Evolutionary conservation across 805 yeast genomes (phyloP), one percentile per base, ranked within the genome.

Genomic region (Metschnikowia noctiluminum): DNA sequence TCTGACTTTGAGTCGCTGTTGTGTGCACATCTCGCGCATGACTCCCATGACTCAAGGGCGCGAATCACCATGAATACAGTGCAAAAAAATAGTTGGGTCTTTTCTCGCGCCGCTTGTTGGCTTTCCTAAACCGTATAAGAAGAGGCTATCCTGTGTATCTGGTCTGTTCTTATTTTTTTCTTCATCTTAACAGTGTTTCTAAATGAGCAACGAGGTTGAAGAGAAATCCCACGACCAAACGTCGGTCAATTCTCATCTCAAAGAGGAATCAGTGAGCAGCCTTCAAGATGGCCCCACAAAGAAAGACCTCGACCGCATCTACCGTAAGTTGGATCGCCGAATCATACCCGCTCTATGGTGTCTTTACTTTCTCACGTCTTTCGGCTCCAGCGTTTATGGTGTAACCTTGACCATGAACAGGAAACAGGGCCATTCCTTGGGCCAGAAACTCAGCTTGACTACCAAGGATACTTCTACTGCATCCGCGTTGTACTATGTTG

Each of bases 301-400:
- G 28, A 52, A 54, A 37, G 53, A 72, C 43, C 66, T 84, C 38
- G 82, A 83, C 57, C 68, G 65, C 37, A 70, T 82, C 34, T 84
- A 87, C 63, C 63, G 85, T 43, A 80, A 78, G 58, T 69, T 87
- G 26, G 96, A 87, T 61, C 61, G 62, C 40, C 73, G 95, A 45
- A 86, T 87, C 58, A 84, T 88, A 49, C 95, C 96, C 3, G 90
- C 92, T 0, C 69, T 88, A 48, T 88, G 96, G 96, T 70, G 80
- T 40, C 67, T 88, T 42, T 88, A 88, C 63, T 88, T 88, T 60
- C 68, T 89, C 45, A 81, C 90, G 1, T 87, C 95, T 1, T 87
- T 85, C 62, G 95, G 94, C 1, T 74, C 82, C 4, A 80, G 81
- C 30, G 87, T 87, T 14, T 89, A 85, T 58, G 96, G 95, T 53